A percentile compares a stretch with the other conserved stretches of the same genome.
Conservation (phyloP, 352 stramenopile genomes). For the Elongisporangium anandrum region DNA sequence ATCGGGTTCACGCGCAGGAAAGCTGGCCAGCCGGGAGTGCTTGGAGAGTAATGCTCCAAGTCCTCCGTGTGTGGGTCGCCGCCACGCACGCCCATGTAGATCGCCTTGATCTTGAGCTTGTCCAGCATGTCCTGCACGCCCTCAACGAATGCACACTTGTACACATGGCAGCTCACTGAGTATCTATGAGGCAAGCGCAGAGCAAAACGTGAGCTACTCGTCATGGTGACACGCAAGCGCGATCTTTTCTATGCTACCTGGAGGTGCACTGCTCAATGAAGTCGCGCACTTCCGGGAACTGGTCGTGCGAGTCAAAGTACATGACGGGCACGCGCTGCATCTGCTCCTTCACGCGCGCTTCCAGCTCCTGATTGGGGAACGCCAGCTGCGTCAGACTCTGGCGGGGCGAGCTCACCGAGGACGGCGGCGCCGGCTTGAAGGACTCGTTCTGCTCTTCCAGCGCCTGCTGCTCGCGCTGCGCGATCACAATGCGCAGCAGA, state of each 20-base stretch:
- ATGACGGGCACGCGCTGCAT: constrained; percentile 82
- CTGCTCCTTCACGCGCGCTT: constrained; percentile 31
- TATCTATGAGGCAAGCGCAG: constrained; percentile 25
- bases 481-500: constrained; percentile 78
- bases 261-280: constrained; percentile 80
- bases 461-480: constrained; percentile 40
- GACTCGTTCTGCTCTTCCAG: constrained; percentile 20
- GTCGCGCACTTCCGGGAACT: constrained; percentile 91
- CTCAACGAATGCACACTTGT: constrained; percentile 90
- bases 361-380: constrained; percentile 36
- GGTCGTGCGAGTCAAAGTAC: constrained; percentile 95
- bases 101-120: constrained; percentile 79
- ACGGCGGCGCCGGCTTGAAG: too few species aligned
- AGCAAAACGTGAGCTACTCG: not conserved
- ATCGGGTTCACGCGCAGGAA: constrained; percentile 99
- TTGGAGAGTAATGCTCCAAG: constrained; percentile 83
- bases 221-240: not conserved
- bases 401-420: too few species aligned
- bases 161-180: constrained; percentile 61
- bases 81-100: constrained; percentile 88
- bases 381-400: constrained; percentile 11
- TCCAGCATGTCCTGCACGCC: constrained; percentile 91
- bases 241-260: constrained; percentile 19
- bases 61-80: constrained; percentile 92
- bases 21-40: constrained; percentile 88